Evolutionary conservation across 257 asterid genomes (phyloP).

Genomic region (Oldenlandia corymbosa): DNA sequence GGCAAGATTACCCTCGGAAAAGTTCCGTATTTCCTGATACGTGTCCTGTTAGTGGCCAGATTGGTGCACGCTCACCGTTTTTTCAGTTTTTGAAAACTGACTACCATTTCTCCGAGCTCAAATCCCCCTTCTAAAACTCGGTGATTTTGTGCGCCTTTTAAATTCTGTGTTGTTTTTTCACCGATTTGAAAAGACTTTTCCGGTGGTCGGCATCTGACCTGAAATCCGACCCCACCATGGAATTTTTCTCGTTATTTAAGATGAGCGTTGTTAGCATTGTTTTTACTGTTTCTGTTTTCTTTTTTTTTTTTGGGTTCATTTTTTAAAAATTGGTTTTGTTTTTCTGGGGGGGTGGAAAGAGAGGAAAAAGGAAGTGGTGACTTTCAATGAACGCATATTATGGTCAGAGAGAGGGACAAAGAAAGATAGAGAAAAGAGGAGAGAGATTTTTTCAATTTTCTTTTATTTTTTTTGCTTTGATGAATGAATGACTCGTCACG

Average conservation of each 20-base stretch:
- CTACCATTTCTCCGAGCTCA: constrained; percentile 10
- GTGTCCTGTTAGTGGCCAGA: constrained; percentile 32
- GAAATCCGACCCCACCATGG: not conserved
- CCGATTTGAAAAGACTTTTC: constrained; percentile 18
- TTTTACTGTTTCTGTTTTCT: not conserved
- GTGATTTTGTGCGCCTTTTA: too few species aligned
- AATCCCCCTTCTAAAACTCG: too few species aligned
- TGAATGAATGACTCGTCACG: constrained; percentile 39
- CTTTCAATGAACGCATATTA: constrained; percentile 41
- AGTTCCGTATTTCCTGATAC: constrained; percentile 41
- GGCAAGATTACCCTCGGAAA: constrained; percentile 44
- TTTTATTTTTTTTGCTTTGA: too few species aligned
- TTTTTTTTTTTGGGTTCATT: not conserved
- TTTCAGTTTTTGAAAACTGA: constrained; percentile 39
- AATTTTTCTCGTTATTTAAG: not conserved
- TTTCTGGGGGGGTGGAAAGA: not conserved
- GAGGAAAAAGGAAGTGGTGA: constrained; percentile 14
- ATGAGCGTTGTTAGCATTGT: not conserved
- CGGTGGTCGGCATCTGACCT: constrained; percentile 15
- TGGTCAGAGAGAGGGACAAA: constrained; percentile 28
- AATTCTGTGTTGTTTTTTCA: constrained; percentile 10
- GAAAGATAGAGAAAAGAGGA: not conserved
- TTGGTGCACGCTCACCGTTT: constrained; percentile 40
- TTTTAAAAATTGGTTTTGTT: too few species aligned
- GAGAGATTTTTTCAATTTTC: too few species aligned